Conservation (phyloP, 2,329 filamentous ascomycete species). For the Claviceps paspali region DNA sequence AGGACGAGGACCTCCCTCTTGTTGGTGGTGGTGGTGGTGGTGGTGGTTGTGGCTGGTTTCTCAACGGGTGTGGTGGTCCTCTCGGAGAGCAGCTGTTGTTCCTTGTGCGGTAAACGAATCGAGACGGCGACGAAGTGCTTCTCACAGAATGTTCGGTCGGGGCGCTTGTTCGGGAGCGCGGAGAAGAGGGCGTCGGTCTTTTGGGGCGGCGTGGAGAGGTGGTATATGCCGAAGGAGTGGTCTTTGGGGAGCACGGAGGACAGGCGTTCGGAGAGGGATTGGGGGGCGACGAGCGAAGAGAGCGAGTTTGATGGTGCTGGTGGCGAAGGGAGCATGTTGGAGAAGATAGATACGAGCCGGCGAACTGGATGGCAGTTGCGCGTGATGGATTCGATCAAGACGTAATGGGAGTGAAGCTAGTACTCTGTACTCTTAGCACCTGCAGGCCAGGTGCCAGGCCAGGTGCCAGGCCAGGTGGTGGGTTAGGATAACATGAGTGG, state of each 20-base stretch:
- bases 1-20: slow-evolving; percentile 51
- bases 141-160: slow-evolving; percentile 72
- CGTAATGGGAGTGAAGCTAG: too few species aligned
- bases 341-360: too few species aligned
- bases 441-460: too few species aligned
- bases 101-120: slow-evolving; percentile 18
- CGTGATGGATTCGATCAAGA: not conserved
- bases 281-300: not conserved
- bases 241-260: slow-evolving; percentile 37
- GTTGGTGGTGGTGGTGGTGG: too few species aligned
- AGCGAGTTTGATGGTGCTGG: not conserved
- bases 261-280: slow-evolving; percentile 14
- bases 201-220: slow-evolving; percentile 74
- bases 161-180: slow-evolving; percentile 53
- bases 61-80: not conserved
- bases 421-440: too few species aligned
- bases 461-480: too few species aligned
- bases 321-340: not conserved
- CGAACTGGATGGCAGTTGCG: too few species aligned
- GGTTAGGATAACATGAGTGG: too few species aligned
- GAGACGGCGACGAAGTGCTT: slow-evolving; percentile 56
- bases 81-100: not conserved
- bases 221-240: slow-evolving; percentile 54
- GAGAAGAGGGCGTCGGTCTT: slow-evolving; percentile 63
- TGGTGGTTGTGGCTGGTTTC: too few species aligned